Evolutionary conservation across 441 rosid genomes (phyloP), one percentile per base, ranked within the genome.

Genomic region (Croton setiger): DNA sequence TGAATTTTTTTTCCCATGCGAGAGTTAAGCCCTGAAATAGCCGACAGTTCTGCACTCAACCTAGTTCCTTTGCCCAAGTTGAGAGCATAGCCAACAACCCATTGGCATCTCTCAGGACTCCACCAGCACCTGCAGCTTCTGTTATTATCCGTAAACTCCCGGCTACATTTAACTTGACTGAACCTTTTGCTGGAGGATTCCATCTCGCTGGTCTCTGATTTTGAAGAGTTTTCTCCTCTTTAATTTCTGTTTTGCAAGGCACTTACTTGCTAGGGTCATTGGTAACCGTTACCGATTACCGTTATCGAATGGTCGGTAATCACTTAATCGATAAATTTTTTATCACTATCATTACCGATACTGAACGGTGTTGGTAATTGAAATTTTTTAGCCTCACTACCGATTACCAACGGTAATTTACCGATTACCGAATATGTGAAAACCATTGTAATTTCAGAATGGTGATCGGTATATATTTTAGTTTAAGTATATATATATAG

Each of bases 91-190:
- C 89, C 90, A 12, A 63, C 33, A 60, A 85, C 44, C 88, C 87
- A 87, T 61, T 75, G 71, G 63, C 88, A 62, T 82, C 75, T 14
- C 85, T 84, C 47, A 84, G 69, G 43, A 82, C 20, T 71, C 88
- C 92, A 68, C 74, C 78, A n/a, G 66, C 83, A 47, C 77, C 76
- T 3, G 79, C 66, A 45, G 21, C 37, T 31, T 67, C 76, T 54
- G 69, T 39, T 2, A 27, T 53, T 49, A 62, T 39, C 49, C 52
- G 60, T 20, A 69, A 76, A 56, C 65, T 65, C 53, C 74, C 85
- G 15, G 75, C 79, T 43, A 77, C 63, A 17, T 77, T 83, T 72
- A 86, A 70, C 73, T 76, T 88, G 67, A 79, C 81, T 76, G 82
- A 82, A 27, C 39, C 70, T 33, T 18, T 56, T 17, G 76, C 76